Evolutionary conservation across 768 basidiomycete species (phyloP).

Genomic region (Russula dissimulans): DNA sequence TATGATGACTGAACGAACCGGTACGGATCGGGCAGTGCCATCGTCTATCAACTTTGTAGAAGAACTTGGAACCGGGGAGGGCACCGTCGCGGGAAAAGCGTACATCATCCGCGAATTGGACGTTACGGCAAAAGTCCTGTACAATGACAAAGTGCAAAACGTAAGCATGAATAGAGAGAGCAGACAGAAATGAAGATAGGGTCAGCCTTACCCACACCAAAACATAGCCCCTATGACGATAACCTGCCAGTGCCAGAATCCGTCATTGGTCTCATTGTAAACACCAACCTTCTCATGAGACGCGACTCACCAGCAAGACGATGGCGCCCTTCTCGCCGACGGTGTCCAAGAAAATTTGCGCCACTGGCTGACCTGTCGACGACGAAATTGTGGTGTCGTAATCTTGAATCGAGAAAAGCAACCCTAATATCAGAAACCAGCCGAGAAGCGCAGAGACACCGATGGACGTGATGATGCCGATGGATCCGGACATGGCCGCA

Average conservation of each 20-base stretch:
- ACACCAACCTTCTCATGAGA: not conserved
- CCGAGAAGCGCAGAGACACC: slow-evolving; percentile 64
- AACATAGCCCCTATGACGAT: slow-evolving; percentile 67
- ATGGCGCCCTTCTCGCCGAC: slow-evolving; percentile 69
- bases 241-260: slow-evolving; percentile 31
- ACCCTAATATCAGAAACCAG: slow-evolving; percentile 63
- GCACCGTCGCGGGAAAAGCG: slow-evolving; percentile 67
- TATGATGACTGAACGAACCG: slow-evolving; percentile 30
- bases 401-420: slow-evolving; percentile 74
- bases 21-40: slow-evolving; percentile 62
- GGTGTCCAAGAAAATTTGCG: slow-evolving; percentile 71
- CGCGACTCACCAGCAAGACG: slow-evolving; percentile 48
- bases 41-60: slow-evolving; percentile 49
- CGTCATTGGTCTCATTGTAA: not conserved
- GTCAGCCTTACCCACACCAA: slow-evolving; percentile 48
- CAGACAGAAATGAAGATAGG: not conserved
- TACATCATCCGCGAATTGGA: slow-evolving; percentile 81
- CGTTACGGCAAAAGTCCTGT: slow-evolving; percentile 66
- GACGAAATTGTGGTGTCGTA: slow-evolving; percentile 44
- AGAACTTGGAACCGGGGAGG: slow-evolving; percentile 57
- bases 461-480: slow-evolving; percentile 63
- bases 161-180: not conserved
- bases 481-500: slow-evolving; percentile 48
- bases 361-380: slow-evolving; percentile 57
- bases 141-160: not conserved